These are phyloP conservation scores for Elsinoe ampelina DNA, from an alignment of 2,329 filamentous ascomycete species.

Conservation along the genomic window DNA sequence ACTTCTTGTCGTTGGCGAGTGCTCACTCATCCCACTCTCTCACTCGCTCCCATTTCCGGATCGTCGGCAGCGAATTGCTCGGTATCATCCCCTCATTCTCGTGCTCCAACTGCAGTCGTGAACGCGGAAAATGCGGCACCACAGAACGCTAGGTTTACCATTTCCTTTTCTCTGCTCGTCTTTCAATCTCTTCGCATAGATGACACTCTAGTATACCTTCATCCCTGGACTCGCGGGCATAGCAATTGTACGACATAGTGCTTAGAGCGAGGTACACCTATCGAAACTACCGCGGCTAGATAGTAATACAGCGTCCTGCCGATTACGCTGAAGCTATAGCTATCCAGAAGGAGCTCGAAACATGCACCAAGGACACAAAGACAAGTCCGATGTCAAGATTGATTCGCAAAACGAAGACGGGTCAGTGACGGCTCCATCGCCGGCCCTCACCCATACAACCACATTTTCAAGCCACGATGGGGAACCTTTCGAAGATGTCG, in stretches of 20 bases:
- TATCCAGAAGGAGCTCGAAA: background rate
- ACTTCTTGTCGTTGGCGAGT: background rate
- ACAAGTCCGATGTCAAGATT: too few species aligned
- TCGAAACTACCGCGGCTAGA: too few species aligned
- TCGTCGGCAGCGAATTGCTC: background rate
- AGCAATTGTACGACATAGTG: background rate
- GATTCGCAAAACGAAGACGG: background rate
- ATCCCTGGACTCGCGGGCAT: background rate
- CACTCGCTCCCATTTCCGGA: background rate
- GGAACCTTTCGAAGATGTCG: background rate
- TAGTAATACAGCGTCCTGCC: too few species aligned
- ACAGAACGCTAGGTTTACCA: background rate
- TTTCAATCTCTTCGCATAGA: background rate
- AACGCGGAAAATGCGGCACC: conserved; percentile 7
- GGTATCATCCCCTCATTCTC: background rate
- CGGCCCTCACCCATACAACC: background rate
- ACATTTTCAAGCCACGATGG: background rate
- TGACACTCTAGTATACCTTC: background rate
- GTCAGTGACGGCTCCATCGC: background rate
- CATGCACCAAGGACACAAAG: too few species aligned
- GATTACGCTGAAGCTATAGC: background rate
- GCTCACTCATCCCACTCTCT: conserved; percentile 4
- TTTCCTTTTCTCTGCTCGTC: background rate
- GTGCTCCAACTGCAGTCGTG: background rate
- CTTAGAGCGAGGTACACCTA: too few species aligned